Evolutionary conservation across 805 yeast species (phyloP), one percentile per base, ranked within the genome.

Genomic region (Komagataella kurtzmanii): DNA sequence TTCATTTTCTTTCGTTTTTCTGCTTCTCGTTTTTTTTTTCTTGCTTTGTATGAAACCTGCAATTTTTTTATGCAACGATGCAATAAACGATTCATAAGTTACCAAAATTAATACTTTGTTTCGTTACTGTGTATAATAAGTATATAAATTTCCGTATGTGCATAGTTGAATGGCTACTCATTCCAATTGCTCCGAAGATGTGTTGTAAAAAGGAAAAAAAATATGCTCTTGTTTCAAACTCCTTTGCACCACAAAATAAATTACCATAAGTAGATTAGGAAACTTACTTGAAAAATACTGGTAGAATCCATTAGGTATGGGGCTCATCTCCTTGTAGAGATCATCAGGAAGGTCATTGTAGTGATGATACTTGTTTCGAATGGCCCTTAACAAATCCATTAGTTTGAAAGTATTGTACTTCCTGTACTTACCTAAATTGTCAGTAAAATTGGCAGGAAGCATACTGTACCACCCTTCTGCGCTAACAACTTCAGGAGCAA

Each of bases 331-430:
- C 14, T 61, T 63, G 50, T 79, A 80, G 53, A 93, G 72, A 12
- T 71, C 76, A 7, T 68, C 73, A 1, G 97, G 96, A 61, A 90
- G 68, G 64, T 93, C 99, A 67, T 88, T 88, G 65, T 77, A 91
- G 65, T 93, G 99, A 65, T 93, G 98, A 61, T 88, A 84, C 65
- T 93, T 93, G 69, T 93, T 93, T 59, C 99, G 75, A 58, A 93
- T 66, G 0, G 97, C 97, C 53, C 99, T 72, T 53, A 93, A 67
- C 50, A 93, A 68, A 64, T 93, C 99, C 81, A 89, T 80, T 48
- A 93, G 66, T 58, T 81, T 85, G 53, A 76, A 80, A 0, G 85
- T 77, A 56, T 84, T 83, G 64, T 93, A 93, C 65, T 88, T 90
- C 58, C 99, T 76, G 64, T 88, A 93, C 61, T 87, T 88, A 17